Conservation (phyloP, 2,329 filamentous ascomycete genomes). For the Colletotrichum filicis region DNA sequence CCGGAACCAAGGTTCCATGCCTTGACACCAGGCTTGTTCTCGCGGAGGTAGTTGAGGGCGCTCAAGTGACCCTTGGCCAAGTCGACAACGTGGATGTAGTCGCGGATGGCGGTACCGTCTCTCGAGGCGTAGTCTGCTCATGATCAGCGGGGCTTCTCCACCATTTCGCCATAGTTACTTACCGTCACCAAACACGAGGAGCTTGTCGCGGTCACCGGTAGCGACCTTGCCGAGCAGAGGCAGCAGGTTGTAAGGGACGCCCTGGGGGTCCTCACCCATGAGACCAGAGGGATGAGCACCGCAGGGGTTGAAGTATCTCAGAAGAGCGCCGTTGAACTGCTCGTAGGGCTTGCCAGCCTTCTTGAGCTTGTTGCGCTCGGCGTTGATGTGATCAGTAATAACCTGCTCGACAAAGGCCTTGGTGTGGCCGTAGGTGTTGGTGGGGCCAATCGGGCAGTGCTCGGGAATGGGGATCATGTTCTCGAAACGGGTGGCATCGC, state of each 20-base stretch:
- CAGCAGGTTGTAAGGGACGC: constrained; percentile 94
- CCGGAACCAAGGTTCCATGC: constrained; percentile 98
- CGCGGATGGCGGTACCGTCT: constrained; percentile 93
- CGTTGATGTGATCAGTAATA: constrained; percentile 90
- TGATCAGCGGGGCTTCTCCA: constrained; percentile 34
- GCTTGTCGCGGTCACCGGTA: constrained; percentile 92
- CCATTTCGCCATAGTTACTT: constrained; percentile 43
- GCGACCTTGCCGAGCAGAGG: constrained; percentile 95
- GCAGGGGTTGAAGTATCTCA: constrained; percentile 98
- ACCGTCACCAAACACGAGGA: constrained; percentile 95
- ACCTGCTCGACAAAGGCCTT: constrained; percentile 93
- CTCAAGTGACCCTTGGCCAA: constrained; percentile 87
- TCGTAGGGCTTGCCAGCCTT: constrained; percentile 82
- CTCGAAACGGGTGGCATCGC: constrained; percentile 93
- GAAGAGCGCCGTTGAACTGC: constrained; percentile 91
- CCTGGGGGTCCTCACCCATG: constrained; percentile 98
- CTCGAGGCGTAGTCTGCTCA: constrained; percentile 84
- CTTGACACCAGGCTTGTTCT: constrained; percentile 86
- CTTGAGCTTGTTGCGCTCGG: constrained; percentile 83
- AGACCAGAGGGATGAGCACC: constrained; percentile 94
- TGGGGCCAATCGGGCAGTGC: constrained; percentile 93
- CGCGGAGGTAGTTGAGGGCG: constrained; percentile 89
- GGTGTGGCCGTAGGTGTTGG: constrained; percentile 97
- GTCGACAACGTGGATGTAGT: constrained; percentile 98
- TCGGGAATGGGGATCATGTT: constrained; percentile 99